Evolutionary conservation across 2,329 filamentous ascomycete species (phyloP).

Genomic region (Epichloe hybrida): DNA sequence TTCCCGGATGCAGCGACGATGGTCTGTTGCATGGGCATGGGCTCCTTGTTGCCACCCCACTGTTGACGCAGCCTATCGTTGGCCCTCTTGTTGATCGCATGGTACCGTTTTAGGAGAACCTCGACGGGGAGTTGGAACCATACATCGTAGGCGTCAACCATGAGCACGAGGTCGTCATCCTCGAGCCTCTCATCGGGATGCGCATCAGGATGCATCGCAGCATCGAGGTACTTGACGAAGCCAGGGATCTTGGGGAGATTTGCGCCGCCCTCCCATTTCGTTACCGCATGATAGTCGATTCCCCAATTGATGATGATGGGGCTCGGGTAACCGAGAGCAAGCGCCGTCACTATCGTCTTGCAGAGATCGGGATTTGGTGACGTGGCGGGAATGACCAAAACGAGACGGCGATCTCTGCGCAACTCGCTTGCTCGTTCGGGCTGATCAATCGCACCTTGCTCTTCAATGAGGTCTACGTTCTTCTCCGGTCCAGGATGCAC

Average conservation of each 20-base stretch:
- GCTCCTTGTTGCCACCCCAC: neutral
- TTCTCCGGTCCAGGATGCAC: neutral
- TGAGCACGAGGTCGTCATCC: slow-evolving; percentile 13
- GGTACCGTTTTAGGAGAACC: slow-evolving; percentile 12
- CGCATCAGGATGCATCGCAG: slow-evolving; percentile 2
- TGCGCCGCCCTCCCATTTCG: slow-evolving; percentile 7
- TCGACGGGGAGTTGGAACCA: slow-evolving; percentile 17
- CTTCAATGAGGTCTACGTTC: neutral
- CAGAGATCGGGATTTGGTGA: slow-evolving; percentile 11
- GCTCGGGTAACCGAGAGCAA: slow-evolving; percentile 11
- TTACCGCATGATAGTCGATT: slow-evolving; percentile 5
- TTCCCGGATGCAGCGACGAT: slow-evolving; percentile 14
- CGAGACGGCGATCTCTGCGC: slow-evolving; percentile 8
- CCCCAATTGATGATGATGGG: slow-evolving; percentile 14
- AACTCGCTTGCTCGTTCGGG: neutral
- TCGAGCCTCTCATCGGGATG: slow-evolving; percentile 5
- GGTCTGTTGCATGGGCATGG: slow-evolving; percentile 11
- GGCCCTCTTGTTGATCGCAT: slow-evolving; percentile 1
- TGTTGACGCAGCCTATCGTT: slow-evolving; percentile 7
- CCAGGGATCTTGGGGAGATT: slow-evolving; percentile 13
- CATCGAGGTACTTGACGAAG: slow-evolving; percentile 10
- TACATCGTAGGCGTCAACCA: slow-evolving; percentile 15
- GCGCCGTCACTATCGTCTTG: slow-evolving; percentile 10
- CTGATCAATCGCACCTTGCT: neutral
- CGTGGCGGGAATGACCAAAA: slow-evolving; percentile 8